phyloP scores from a whole-genome alignment of 495 filamentous ascomycete genomes.

The Talaromyces adpressus region DNA sequence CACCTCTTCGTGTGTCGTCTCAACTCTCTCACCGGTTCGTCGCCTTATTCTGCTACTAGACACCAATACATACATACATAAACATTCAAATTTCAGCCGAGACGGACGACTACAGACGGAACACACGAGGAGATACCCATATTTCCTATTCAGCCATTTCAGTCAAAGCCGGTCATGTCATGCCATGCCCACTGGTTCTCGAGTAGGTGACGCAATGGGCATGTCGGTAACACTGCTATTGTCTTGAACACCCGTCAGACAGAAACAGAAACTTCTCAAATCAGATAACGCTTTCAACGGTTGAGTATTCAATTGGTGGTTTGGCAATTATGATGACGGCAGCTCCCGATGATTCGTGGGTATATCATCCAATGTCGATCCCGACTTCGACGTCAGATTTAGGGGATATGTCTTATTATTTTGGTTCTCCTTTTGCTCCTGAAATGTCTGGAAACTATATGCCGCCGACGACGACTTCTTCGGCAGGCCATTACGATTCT shows the following conservation, averaged over 20 bases:
- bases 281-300: background rate
- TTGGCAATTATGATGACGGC: background rate
- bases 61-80: background rate
- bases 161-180: background rate
- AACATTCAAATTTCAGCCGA: background rate
- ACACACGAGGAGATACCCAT: background rate
- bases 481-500: background rate
- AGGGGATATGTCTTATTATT: background rate
- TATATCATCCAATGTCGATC: background rate
- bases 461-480: background rate
- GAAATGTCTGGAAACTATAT: background rate
- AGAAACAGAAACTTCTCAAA: background rate
- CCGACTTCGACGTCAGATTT: background rate
- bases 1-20: background rate
- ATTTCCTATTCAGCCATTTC: background rate
- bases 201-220: conserved; percentile 7
- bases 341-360: conserved; percentile 2
- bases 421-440: background rate
- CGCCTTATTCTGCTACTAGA: background rate
- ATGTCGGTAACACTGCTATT: background rate
- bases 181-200: background rate
- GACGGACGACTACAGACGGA: background rate
- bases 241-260: background rate
- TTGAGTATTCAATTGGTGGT: background rate
- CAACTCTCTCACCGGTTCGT: background rate